Percentiles rank a stretch among this genome's conserved stretches.
Evolutionary conservation across 495 filamentous ascomycete genomes (phyloP).

Genomic region (Bombardia bombarda): DNA sequence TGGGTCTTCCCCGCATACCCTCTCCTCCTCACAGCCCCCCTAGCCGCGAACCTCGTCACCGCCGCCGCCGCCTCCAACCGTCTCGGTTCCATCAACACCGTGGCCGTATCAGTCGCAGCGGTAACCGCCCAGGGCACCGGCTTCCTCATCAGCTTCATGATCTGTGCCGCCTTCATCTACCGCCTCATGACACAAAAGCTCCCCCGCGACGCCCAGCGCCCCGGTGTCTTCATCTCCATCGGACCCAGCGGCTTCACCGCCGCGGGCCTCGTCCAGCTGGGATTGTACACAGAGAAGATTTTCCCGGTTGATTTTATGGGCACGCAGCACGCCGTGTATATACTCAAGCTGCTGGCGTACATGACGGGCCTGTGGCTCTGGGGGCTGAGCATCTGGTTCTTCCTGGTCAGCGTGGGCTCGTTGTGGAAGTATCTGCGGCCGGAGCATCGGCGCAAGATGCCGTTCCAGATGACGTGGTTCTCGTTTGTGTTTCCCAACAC

Average conservation of each 20-base stretch:
- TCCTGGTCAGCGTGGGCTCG: conserved; percentile 68
- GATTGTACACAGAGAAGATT: conserved; percentile 27
- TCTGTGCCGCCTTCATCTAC: conserved; percentile 80
- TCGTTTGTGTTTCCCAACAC: conserved; percentile 86
- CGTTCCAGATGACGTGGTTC: conserved; percentile 84
- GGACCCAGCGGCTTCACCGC: conserved; percentile 76
- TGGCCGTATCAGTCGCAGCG: conserved; percentile 63
- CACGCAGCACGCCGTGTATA: conserved; percentile 26
- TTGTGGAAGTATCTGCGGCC: conserved; percentile 62
- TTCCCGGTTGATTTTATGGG: conserved; percentile 32
- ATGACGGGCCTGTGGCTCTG: conserved; percentile 69
- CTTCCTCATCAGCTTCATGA: conserved; percentile 78
- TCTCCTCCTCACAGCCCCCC: conserved; percentile 69
- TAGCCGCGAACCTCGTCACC: conserved; percentile 58
- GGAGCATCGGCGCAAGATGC: conserved; percentile 42
- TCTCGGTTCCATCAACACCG: conserved; percentile 35
- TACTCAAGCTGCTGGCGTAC: conserved; percentile 33
- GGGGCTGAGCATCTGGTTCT: conserved; percentile 82
- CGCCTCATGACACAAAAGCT: conserved; percentile 89
- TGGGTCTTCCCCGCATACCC: conserved; percentile 93
- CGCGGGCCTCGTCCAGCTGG: conserved; percentile 49
- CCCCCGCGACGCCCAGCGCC: conserved; percentile 64
- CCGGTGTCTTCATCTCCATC: conserved; percentile 78
- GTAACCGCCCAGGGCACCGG: conserved; percentile 74
- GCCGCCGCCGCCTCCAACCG: conserved; percentile 25